Evolutionary conservation across 1,139 yeast species (phyloP), one percentile per base, ranked within the genome.

Genomic region (Debaryomycetaceae sp.): DNA sequence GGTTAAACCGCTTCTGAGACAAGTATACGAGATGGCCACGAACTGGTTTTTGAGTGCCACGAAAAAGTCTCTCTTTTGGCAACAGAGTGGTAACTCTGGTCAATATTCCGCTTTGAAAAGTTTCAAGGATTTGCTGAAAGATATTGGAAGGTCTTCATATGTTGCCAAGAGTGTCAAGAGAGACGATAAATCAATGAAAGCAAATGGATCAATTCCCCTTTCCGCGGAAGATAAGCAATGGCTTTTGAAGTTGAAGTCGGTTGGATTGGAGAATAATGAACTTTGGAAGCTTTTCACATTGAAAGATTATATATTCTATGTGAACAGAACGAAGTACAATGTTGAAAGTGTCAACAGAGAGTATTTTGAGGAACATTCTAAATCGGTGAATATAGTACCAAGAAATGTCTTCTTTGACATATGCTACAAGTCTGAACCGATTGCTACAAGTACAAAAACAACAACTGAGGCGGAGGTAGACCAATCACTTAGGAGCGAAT

Each of bases 251-350:
- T 67, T 93, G 42, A 78, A 80, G 43, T 74, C 84, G 2, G 72
- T 87, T 14, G 98, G 97, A 0, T 67, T 91, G 40, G 76, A 73
- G 17, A 87, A 81, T 14, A 75, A 72, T 11, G 96, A 90, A 42
- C 58, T 88, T 22, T 91, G 98, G 98, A 93, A 91, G 62, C 68
- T 93, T 6, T 81, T 83, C 34, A 78, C 78, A 7, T 58, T 89
- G 42, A 72, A 91, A 46, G 84, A 83, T 38, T 87, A 89, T 54
- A 76, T 90, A 6, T 75, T 68, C 53, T 78, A 83, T 47, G 81
- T 84, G 4, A 80, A 87, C 4, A 67, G 71, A 45, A 52, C 54
- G 11, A 38, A 20, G 14, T 20, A 17, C 22, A 13, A 37, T 22
- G 37, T 34, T 6, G 24, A 40, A 13, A 39, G 41, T 9, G 44